phyloP scores from a whole-genome alignment of 1,284 basidiomycete genomes.

The Sporisorium sorghi region DNA sequence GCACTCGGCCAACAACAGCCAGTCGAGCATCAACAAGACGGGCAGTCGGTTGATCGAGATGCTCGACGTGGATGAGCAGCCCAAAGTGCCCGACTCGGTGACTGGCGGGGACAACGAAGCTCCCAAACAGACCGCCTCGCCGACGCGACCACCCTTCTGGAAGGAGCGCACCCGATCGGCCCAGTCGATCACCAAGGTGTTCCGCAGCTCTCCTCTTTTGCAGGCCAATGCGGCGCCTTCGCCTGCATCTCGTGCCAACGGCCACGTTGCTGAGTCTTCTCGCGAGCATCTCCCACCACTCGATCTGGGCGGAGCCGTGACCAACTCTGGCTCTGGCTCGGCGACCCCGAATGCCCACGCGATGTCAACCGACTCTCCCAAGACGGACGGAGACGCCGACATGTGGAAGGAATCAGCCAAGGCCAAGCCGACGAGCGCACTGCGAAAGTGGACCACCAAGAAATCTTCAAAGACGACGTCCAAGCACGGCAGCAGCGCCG shows the following conservation, averaged over 20 bases:
- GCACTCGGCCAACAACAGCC: conserved; percentile 31
- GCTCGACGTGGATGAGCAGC: conserved; percentile 32
- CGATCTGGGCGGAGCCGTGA: conserved; percentile 16
- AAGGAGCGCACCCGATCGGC: conserved; percentile 37
- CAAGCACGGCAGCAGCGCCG: neutral
- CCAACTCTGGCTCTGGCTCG: neutral
- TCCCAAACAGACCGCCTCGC: conserved; percentile 10
- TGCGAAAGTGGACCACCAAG: conserved; percentile 37
- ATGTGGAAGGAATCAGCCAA: conserved; percentile 34
- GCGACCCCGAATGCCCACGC: neutral
- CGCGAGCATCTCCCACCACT: conserved; percentile 18
- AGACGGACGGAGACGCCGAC: conserved; percentile 18
- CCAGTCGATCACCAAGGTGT: conserved; percentile 31
- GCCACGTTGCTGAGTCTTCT: conserved; percentile 2
- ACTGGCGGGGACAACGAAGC: conserved; percentile 23
- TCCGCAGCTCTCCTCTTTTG: conserved; percentile 23
- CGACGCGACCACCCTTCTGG: conserved; percentile 33
- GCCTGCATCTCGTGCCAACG: conserved; percentile 4
- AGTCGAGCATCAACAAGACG: conserved; percentile 27
- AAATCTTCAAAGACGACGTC: conserved; percentile 6
- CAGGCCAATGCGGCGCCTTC: neutral
- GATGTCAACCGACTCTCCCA: conserved; percentile 12
- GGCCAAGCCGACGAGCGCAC: conserved; percentile 10
- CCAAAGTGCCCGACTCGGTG: conserved; percentile 20
- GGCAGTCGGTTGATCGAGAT: conserved; percentile 45